Conservation (phyloP, 495 filamentous ascomycete species). For the Xylaria acuta region DNA sequence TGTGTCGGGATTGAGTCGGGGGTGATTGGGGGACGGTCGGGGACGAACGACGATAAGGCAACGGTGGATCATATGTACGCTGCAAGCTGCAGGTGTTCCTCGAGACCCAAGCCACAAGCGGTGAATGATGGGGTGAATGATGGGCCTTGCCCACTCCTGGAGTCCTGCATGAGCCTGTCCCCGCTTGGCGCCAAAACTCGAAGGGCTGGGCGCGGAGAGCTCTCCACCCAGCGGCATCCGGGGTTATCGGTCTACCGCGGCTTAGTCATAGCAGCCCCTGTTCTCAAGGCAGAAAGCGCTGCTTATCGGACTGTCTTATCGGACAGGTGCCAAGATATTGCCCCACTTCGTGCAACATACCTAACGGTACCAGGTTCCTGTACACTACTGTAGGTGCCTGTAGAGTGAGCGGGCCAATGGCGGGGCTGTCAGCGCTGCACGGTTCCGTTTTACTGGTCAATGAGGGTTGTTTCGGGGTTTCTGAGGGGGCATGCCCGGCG, state of each 20-base stretch:
- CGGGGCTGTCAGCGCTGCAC: slow-evolving; percentile 24
- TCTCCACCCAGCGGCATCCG: neutral
- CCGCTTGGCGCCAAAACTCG: slow-evolving; percentile 4
- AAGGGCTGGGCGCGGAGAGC: slow-evolving; percentile 2
- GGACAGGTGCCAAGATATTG: neutral
- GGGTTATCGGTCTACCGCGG: slow-evolving; percentile 8
- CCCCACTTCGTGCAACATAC: slow-evolving; percentile 1
- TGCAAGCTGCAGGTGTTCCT: slow-evolving; percentile 8
- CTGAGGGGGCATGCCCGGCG: neutral
- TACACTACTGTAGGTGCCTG: neutral
- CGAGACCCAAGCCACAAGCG: slow-evolving; percentile 4
- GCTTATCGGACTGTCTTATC: slow-evolving; percentile 21
- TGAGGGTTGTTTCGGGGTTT: neutral
- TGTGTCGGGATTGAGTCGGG: neutral
- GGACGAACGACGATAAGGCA: neutral
- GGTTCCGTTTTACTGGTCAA: slow-evolving; percentile 22
- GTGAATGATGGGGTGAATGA: too few species aligned
- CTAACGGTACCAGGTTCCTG: neutral
- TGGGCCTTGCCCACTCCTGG: too few species aligned
- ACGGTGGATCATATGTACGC: slow-evolving; percentile 7
- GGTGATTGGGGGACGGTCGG: neutral
- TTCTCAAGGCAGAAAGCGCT: neutral
- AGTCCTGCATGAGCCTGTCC: too few species aligned
- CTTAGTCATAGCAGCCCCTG: slow-evolving; percentile 9
- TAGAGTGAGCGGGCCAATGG: slow-evolving; percentile 10